Percentiles rank a stretch among this genome's conserved stretches.
phyloP scores from a whole-genome alignment of 1,139 yeast genomes.

The Saccharomyces hybrid region DNA sequence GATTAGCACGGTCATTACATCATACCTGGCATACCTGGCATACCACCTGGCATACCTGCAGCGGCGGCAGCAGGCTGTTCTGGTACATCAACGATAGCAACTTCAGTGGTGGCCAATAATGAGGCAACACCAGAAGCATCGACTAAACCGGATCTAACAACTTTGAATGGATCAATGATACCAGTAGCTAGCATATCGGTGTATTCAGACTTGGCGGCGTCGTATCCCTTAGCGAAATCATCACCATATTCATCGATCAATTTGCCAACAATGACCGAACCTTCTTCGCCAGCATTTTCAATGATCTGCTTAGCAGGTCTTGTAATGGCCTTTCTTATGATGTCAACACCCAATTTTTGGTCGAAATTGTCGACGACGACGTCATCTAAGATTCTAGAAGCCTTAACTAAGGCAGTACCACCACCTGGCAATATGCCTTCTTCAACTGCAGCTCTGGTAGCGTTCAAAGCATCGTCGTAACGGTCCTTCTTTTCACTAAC shows the following conservation, averaged over 20 bases:
- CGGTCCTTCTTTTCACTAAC: slow-evolving; percentile 99
- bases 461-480: slow-evolving; percentile 97
- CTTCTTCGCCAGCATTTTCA: slow-evolving; percentile 98
- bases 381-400: slow-evolving; percentile 71
- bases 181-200: slow-evolving; percentile 97
- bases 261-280: slow-evolving; percentile 95
- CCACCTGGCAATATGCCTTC: slow-evolving; percentile 99
- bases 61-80: too few relatives aligned
- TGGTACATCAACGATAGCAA: slow-evolving; percentile 97
- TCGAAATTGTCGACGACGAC: slow-evolving; percentile 89
- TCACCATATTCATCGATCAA: slow-evolving; percentile 72
- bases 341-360: slow-evolving; percentile 95
- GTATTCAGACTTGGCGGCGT: slow-evolving; percentile 88
- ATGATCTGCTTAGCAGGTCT: slow-evolving; percentile 96
- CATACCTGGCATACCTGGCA: slow-evolving; percentile 48
- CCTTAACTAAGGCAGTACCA: slow-evolving; percentile 97
- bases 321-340: slow-evolving; percentile 90
- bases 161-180: slow-evolving; percentile 98
- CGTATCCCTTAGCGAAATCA: slow-evolving; percentile 88
- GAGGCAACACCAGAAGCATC: slow-evolving; percentile 99
- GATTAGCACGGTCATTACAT: slow-evolving; percentile 14
- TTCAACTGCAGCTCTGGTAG: slow-evolving; percentile 99
- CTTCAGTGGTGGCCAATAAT: slow-evolving; percentile 94
- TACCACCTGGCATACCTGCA: slow-evolving; percentile 46
- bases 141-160: slow-evolving; percentile 92